These are phyloP conservation scores for Diaporthe citri DNA, from an alignment of 2,329 filamentous ascomycete genomes.

Conservation along the genomic window DNA sequence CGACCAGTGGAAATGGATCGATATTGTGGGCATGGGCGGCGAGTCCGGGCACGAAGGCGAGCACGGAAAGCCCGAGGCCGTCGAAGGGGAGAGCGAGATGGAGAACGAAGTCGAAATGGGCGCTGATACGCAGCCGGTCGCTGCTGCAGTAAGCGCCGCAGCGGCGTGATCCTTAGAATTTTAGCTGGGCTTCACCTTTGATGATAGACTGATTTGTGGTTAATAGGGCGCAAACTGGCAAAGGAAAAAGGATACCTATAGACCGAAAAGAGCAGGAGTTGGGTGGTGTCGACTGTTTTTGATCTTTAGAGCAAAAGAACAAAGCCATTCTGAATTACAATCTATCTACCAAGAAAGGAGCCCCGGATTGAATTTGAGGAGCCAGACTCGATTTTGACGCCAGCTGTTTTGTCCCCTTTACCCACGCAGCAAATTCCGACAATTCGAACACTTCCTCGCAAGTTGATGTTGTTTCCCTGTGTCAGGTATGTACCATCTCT, in stretches of 20 bases:
- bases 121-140: constrained; percentile 15
- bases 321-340: not conserved
- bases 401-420: not conserved
- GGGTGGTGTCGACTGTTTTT: not conserved
- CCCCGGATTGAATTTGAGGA: not conserved
- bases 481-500: not conserved
- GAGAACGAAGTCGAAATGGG: constrained; percentile 51
- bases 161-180: not conserved
- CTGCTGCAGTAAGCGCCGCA: not conserved
- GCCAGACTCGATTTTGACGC: not conserved
- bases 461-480: not conserved
- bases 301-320: not conserved
- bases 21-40: constrained; percentile 63
- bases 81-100: constrained; percentile 50
- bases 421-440: no score
- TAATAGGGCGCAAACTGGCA: not conserved
- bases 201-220: not conserved
- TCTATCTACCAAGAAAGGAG: not conserved
- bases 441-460: no score
- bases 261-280: constrained; percentile 15
- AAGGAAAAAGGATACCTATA: not conserved
- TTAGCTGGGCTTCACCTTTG: no score
- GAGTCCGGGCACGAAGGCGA: constrained; percentile 43
- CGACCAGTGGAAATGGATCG: constrained; percentile 65
- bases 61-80: constrained; percentile 39